Base-by-base conservation (phyloP, 164 flowering plant species). In the Nymphaea colorata region DNA sequence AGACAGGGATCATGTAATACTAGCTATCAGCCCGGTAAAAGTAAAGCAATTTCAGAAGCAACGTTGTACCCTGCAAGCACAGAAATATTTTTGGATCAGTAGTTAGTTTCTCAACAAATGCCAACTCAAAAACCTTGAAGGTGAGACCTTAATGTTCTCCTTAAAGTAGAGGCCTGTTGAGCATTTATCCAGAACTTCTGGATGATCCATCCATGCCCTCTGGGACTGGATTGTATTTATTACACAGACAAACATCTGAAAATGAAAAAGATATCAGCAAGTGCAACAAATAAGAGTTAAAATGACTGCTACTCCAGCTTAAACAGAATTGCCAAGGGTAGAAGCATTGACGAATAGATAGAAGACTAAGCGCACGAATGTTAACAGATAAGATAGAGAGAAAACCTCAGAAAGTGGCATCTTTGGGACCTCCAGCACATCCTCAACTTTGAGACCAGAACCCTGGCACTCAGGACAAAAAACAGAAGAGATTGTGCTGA, bases 381-480 rank as follows among this genome's bases (percentile, higher is more conserved):
- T 25, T 25, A 25, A 25, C 59, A 3, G 4, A 55, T 3, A 67
- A n/a, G 12, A 17, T 5, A n/a, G 61, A 6, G 42, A n/a, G 42
- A 73, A 70, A 72, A 92, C 98, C 97, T 94, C 78, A 53, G 88
- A 79, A 69, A 87, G 90, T 25, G 78, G 67, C 65, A 84, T 44
- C 42, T 66, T 67, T 59, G 89, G 86, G 11, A 70, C 79, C 82
- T 92, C 90, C 67, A 84, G 76, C 43, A 84, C 78, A 75, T 83
- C 88, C 68, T 84, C 90, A 69, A 82, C 59, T 42, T 63, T 36
- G 18, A 78, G 62, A 42, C 99, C 98, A 71, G 91, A 85, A 6
- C 98, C 96, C 70, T 90, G 98, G 78, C 99, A 95, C 69, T 87
- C 97, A 4, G 99, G 96, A 71, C 99, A 95, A 77, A 95, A 83